phyloP scores from a whole-genome alignment of 331 rosid genomes.

The Telfairia occidentalis region DNA sequence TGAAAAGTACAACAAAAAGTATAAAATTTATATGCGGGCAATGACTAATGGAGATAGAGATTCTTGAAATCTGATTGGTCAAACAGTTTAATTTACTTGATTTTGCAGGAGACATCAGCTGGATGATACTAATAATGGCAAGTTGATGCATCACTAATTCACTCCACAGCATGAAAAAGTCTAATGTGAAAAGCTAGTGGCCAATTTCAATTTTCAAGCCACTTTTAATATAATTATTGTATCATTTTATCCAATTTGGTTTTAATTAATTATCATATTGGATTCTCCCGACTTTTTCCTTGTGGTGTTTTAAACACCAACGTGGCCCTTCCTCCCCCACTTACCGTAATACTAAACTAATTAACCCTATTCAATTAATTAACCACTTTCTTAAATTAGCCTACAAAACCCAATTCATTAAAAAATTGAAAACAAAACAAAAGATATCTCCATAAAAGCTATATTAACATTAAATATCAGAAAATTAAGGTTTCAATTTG shows the following conservation, averaged over 20 bases:
- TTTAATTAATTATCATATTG: background rate
- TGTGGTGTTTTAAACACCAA: background rate
- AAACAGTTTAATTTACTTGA: background rate
- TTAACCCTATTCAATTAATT: background rate
- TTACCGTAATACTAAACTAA: background rate
- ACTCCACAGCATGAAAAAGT: background rate
- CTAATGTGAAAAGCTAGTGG: background rate
- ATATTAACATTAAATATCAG: background rate
- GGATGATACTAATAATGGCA: background rate
- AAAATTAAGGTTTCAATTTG: background rate
- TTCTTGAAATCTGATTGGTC: constrained; percentile 1
- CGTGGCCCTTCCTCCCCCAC: constrained; percentile 7
- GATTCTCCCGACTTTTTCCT: background rate
- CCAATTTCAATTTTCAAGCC: background rate
- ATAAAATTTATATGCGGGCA: background rate
- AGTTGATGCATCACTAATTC: constrained; percentile 4
- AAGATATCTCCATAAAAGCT: background rate
- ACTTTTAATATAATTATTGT: background rate
- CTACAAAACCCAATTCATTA: background rate
- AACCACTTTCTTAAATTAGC: background rate
- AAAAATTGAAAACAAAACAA: background rate
- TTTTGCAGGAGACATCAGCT: constrained; percentile 1
- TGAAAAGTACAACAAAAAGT: background rate
- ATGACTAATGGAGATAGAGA: background rate
- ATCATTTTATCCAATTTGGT: background rate